phyloP scores from a whole-genome alignment of 331 rosid genomes.

The Telfairia occidentalis region DNA sequence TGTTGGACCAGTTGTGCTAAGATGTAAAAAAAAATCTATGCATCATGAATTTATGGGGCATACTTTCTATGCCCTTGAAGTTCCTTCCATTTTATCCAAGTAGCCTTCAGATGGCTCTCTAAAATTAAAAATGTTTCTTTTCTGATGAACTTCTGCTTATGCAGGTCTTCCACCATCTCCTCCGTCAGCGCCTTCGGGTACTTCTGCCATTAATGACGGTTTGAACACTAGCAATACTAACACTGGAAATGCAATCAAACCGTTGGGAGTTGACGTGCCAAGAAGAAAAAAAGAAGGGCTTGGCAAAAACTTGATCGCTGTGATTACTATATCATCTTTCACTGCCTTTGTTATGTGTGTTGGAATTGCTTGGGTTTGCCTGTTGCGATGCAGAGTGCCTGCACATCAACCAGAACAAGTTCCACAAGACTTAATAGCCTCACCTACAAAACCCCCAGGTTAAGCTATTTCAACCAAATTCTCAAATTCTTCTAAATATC shows the following conservation, averaged over 20 bases:
- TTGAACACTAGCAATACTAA: constrained; percentile 36
- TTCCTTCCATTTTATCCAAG: neutral
- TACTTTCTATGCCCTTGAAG: neutral
- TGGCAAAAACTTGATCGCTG: constrained; percentile 33
- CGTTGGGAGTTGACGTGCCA: constrained; percentile 68
- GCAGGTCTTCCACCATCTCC: constrained; percentile 99
- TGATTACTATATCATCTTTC: constrained; percentile 52
- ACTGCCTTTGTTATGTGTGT: constrained; percentile 46
- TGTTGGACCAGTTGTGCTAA: neutral
- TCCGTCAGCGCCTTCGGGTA: constrained; percentile 45
- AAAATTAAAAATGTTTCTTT: neutral
- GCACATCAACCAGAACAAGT: constrained; percentile 18
- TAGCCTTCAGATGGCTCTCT: neutral
- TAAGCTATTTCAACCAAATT: neutral
- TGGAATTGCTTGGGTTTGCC: constrained; percentile 56
- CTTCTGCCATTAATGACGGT: constrained; percentile 47
- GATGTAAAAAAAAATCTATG: neutral
- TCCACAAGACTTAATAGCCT: constrained; percentile 31
- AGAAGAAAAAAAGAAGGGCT: constrained; percentile 38
- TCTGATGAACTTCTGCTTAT: constrained; percentile 14
- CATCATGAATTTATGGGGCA: neutral
- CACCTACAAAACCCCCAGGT: constrained; percentile 59
- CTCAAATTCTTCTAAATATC: neutral
- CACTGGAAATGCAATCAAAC: constrained; percentile 53
- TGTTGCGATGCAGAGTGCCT: constrained; percentile 34